Evolutionary conservation across 106 monocot genomes (phyloP).

Genomic region (Dioscorea dumetorum): DNA sequence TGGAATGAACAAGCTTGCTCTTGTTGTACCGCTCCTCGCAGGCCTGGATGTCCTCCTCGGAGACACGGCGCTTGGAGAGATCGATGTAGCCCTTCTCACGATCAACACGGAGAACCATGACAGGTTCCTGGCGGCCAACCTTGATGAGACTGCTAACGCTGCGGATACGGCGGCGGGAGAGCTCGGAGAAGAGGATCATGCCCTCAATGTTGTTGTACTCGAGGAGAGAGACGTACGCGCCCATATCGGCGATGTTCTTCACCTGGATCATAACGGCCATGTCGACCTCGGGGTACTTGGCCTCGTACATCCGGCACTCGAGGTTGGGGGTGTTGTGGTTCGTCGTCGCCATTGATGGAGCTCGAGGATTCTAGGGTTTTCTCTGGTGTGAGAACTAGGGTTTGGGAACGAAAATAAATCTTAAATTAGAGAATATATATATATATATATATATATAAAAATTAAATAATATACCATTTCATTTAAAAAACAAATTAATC

Average conservation of each 20-base stretch:
- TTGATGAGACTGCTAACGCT: slow-evolving; percentile 76
- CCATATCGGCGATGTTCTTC: slow-evolving; percentile 97
- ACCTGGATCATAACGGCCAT: slow-evolving; percentile 99
- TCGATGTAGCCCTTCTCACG: slow-evolving; percentile 95
- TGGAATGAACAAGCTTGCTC: slow-evolving; percentile 90
- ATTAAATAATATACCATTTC: no score
- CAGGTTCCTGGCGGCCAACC: slow-evolving; percentile 94
- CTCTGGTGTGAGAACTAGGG: no score
- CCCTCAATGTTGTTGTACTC: slow-evolving; percentile 99
- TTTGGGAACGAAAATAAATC: no score
- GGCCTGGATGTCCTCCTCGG: slow-evolving; percentile 82
- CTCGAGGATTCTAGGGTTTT: not conserved
- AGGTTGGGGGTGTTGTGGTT: slow-evolving; percentile 37
- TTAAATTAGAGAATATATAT: no score
- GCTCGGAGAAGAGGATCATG: slow-evolving; percentile 98
- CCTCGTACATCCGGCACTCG: slow-evolving; percentile 95
- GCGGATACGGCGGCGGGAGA: slow-evolving; percentile 97
- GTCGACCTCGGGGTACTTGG: slow-evolving; percentile 88
- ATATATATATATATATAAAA: no score
- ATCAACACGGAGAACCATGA: slow-evolving; percentile 92
- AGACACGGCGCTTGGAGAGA: slow-evolving; percentile 86
- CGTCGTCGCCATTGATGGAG: not conserved
- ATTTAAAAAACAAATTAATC: no score
- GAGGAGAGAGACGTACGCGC: slow-evolving; percentile 90
- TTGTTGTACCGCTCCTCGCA: slow-evolving; percentile 97